Conservation (phyloP, 257 asterid species). For the Salvia splendens region DNA sequence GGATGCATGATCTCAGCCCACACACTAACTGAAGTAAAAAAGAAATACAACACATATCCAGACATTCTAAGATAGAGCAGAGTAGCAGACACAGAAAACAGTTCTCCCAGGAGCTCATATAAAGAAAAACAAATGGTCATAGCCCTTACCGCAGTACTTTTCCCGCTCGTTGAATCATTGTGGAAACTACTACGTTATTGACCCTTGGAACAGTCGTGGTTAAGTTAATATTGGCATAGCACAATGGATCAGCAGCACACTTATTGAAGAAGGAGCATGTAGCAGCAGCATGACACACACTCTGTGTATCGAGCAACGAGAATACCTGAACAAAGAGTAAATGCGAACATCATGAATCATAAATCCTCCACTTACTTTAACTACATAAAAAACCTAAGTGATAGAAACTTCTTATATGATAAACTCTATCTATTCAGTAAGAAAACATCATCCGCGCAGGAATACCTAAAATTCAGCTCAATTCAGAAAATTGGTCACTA, state of each 20-base stretch:
- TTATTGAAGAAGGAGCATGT: constrained; percentile 73
- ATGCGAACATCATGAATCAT: constrained; percentile 23
- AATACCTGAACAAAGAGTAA: constrained; percentile 56
- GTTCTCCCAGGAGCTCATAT: neutral
- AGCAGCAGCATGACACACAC: constrained; percentile 76
- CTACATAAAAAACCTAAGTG: constrained; percentile 19
- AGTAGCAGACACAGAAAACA: constrained; percentile 16
- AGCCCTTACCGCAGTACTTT: constrained; percentile 55
- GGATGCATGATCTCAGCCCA: neutral
- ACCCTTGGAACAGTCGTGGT: constrained; percentile 57
- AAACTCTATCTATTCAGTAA: constrained; percentile 10
- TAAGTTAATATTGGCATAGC: constrained; percentile 77
- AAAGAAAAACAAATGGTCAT: constrained; percentile 20
- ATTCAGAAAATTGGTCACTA: constrained; percentile 4
- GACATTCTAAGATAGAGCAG: constrained; percentile 17
- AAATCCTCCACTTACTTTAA: neutral
- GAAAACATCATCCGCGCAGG: constrained; percentile 25
- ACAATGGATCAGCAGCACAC: constrained; percentile 78
- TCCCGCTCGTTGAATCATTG: constrained; percentile 86
- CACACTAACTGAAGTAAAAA: constrained; percentile 1
- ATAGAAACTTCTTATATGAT: neutral
- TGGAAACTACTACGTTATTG: constrained; percentile 67
- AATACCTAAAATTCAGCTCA: constrained; percentile 2
- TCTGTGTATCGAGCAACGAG: constrained; percentile 70
- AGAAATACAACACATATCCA: neutral